Evolutionary conservation across 164 flowering plant species (phyloP), one percentile per base, ranked within the genome.

Genomic region (Sedum album): DNA sequence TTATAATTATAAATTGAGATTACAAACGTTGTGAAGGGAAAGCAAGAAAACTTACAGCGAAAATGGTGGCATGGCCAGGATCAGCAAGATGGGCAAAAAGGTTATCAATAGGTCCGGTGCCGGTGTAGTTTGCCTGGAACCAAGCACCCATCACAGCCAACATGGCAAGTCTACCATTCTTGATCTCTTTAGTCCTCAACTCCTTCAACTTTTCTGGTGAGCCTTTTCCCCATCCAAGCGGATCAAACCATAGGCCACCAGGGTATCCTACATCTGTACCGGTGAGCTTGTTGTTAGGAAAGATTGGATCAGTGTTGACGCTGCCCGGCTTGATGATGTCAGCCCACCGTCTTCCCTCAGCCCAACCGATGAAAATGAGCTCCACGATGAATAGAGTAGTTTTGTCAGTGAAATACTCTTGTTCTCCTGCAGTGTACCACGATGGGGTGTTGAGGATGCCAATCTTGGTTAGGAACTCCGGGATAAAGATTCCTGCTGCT

Each of bases 241-340:
- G 98, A 80, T 93, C 97, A 39, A 93, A 91, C 98, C 98, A 93
- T 1, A 91, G 86, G 7, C 97, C 96, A 17, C 98, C 98, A 0
- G 98, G 98, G 81, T 94, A 94, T 8, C 98, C 98, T 1, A 94
- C 97, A 49, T 94, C 98, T 0, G 97, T 94, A 5, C 98, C 98
- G 0, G 97, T 91, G 68, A 94, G 96, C 85, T 94, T 94, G 88
- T 94, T 91, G 91, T 88, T 86, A 41, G 98, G 98, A 84, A 91
- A 94, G 73, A 91, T 89, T 9, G 98, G 97, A 71, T 94, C 98
- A 0, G 96, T 89, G 90, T 94, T 94, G 8, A 94, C 98, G n/a
- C 82, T 81, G 8, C 98, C 98, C 9, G 98, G 97, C 75, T 91
- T 86, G 68, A 94, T 31, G 76, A 94, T 94, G 76, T 94, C 98